These are phyloP conservation scores for Chlorella sp. DNA, from an alignment of 139 green algal genomes.

Conservation along the genomic window DNA sequence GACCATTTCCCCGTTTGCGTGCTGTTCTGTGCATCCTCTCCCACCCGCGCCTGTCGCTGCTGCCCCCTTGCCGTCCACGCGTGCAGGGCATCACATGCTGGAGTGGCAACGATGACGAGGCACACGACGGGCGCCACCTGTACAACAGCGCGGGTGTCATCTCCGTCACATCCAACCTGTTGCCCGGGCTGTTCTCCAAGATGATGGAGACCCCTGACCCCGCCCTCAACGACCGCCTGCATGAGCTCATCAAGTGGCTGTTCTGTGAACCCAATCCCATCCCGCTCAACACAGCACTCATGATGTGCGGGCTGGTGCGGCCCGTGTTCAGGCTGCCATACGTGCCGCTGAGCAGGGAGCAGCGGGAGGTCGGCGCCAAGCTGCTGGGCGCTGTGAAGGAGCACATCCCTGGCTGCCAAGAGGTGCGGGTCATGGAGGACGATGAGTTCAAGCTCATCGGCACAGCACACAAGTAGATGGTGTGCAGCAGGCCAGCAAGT, in stretches of 20 bases:
- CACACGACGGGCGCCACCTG: conserved; percentile 77
- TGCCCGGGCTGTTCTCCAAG: conserved; percentile 73
- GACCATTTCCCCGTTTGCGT: conserved; percentile 70
- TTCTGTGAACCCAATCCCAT: conserved; percentile 98
- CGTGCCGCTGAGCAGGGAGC: conserved; percentile 65
- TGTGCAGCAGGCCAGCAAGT: too few relatives aligned
- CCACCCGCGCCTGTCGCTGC: too few relatives aligned
- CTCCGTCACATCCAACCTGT: conserved; percentile 89
- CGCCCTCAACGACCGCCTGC: conserved; percentile 52
- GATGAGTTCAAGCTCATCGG: conserved; percentile 66
- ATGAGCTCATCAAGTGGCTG: conserved; percentile 79
- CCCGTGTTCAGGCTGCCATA: conserved; percentile 90
- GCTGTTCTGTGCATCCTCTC: too few relatives aligned
- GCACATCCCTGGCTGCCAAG: conserved; percentile 73
- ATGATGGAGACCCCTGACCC: conserved; percentile 71
- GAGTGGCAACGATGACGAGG: conserved; percentile 99
- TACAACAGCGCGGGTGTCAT: conserved; percentile 73
- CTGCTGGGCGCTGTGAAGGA: conserved; percentile 72
- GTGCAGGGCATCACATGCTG: conserved; percentile 79
- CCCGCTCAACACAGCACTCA: conserved; percentile 87
- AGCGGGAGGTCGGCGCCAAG: conserved; percentile 67
- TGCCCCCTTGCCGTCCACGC: too few relatives aligned
- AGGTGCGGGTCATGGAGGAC: conserved; percentile 75
- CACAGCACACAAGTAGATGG: too few relatives aligned
- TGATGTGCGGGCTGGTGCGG: conserved; percentile 71